phyloP scores from a whole-genome alignment of 768 basidiomycete species.

The Serendipita vermifera region DNA sequence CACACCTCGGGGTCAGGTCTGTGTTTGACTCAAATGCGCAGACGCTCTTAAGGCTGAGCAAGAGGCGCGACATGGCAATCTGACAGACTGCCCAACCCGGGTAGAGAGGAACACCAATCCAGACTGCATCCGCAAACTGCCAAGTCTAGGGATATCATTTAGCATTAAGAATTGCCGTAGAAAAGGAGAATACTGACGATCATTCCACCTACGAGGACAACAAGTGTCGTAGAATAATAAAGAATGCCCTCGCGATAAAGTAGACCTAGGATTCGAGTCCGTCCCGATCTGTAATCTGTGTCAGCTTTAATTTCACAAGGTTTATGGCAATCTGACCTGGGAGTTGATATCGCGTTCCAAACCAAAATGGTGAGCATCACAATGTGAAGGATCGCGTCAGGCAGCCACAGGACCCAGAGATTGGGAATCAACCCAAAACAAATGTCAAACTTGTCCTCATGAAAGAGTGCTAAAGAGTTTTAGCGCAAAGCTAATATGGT shows the following conservation, averaged over 20 bases:
- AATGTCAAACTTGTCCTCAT: neutral
- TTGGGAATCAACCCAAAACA: neutral
- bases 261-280: neutral
- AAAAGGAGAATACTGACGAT: neutral
- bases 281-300: neutral
- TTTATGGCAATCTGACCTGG: neutral
- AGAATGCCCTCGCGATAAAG: neutral
- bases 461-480: too few relatives aligned
- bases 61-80: neutral
- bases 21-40: neutral
- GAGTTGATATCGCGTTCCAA: neutral
- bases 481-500: too few relatives aligned
- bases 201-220: neutral
- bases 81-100: neutral
- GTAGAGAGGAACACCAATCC: slow-evolving; percentile 6
- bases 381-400: neutral
- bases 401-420: neutral
- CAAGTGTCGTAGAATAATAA: neutral
- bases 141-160: neutral
- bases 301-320: neutral
- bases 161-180: neutral
- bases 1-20: neutral
- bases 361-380: neutral
- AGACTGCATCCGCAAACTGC: neutral
- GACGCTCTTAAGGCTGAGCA: neutral